Evolutionary conservation across 179 eudicot species (phyloP).

Genomic region (Heliamphora pulchella): DNA sequence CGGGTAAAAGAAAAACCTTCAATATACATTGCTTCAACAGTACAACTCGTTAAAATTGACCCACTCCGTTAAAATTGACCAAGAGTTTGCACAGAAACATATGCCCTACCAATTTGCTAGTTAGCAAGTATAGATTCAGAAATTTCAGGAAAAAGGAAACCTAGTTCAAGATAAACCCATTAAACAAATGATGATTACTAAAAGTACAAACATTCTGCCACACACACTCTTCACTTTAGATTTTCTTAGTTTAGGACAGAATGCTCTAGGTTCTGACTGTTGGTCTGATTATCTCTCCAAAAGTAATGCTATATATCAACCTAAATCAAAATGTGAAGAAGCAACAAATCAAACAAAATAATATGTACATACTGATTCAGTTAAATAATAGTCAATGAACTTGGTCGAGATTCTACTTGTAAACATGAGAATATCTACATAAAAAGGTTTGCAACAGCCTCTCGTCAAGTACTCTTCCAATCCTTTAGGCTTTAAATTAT

Average conservation of each 20-base stretch:
- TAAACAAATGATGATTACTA: neutral
- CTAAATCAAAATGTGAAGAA: neutral
- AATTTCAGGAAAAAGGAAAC: neutral
- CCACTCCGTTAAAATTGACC: no score
- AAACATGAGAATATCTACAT: neutral
- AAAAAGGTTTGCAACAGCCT: neutral
- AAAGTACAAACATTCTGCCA: neutral
- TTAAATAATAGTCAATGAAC: neutral
- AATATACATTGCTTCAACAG: neutral
- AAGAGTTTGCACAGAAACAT: neutral
- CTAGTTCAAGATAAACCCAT: neutral
- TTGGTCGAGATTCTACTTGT: neutral
- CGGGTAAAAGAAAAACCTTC: no score
- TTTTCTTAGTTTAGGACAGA: neutral
- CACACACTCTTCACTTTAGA: neutral
- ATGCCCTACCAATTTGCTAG: neutral
- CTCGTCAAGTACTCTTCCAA: no score
- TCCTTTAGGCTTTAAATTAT: no score
- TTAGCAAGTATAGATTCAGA: neutral
- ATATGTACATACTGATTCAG: neutral
- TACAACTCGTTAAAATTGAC: neutral
- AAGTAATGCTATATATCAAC: neutral
- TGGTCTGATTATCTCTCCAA: neutral
- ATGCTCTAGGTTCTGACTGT: neutral
- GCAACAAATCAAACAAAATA: neutral